Evolutionary conservation across 257 asterid species (phyloP), one percentile per base, ranked within the genome.

Genomic region (Gentiana straminea): DNA sequence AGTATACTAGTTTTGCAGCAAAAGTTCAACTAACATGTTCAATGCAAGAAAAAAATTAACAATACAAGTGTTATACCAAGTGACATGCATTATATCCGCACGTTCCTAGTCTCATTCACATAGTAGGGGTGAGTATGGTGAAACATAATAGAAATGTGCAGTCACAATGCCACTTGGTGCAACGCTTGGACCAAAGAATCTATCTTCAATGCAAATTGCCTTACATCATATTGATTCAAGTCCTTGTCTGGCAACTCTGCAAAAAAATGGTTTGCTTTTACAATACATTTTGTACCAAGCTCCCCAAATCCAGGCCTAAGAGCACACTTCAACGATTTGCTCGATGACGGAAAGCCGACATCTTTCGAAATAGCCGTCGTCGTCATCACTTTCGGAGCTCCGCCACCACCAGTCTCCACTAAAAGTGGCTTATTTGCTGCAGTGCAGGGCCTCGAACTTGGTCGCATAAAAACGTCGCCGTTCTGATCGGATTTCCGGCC

Each of bases 241-340:
- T 92, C 99, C 82, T 92, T 92, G 76, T 88, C 74, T 35, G 99
- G 97, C 64, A 92, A 70, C 68, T 88, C 94, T 38, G 95, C 91
- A 62, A 83, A 73, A 83, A 92, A 92, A 82, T 92, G 95, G 79
- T 92, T 92, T 56, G 99, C 99, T 81, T 92, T 92, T 39, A 92
- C 99, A 57, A 88, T 77, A 64, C 99, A 92, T 66, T 73, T 92
- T 57, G 95, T 80, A 72, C 99, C 99, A 4, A 85, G 79, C 65
- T 82, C 90, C 57, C 99, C 99, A 62, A 68, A 92, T 2, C 97
- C 97, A 4, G 99, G 99, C 73, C 99, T 72, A 36, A 80, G 67
- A 1, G 97, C 81, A 66, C 88, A 92, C 59, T 75, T 75, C 80
- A 83, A 55, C 49, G 89, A 67, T 74, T 92, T 92, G 78, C 86